These are phyloP conservation scores for Linaria vulgaris DNA, from an alignment of 257 asterid genomes.

Conservation along the genomic window DNA sequence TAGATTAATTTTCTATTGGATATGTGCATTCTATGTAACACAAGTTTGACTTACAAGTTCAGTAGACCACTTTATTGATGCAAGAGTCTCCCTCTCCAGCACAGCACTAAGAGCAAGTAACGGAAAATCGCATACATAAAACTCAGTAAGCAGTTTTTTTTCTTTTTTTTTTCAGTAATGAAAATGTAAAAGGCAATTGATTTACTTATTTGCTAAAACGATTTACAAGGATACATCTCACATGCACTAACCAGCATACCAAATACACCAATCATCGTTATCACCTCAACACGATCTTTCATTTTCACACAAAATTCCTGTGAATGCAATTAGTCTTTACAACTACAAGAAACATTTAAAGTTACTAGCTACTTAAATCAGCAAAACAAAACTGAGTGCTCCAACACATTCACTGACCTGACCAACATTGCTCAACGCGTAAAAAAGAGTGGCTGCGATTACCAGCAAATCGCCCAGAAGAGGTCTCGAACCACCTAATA, in stretches of 20 bases:
- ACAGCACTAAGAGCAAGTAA: conserved; percentile 36
- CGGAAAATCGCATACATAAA: conserved; percentile 17
- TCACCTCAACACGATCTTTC: conserved; percentile 63
- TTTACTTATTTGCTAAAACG: neutral
- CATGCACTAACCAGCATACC: conserved; percentile 66
- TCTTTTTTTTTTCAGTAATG: neutral
- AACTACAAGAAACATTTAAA: neutral
- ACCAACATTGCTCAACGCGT: conserved; percentile 67
- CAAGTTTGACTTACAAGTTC: conserved; percentile 46
- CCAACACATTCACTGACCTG: conserved; percentile 40
- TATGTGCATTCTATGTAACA: neutral
- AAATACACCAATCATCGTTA: conserved; percentile 68
- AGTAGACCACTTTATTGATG: conserved; percentile 50
- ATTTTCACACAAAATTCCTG: conserved; percentile 82
- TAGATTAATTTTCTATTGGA: neutral
- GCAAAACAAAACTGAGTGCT: no score
- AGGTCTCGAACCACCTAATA: conserved; percentile 72
- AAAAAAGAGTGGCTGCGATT: conserved; percentile 52
- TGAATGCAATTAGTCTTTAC: neutral
- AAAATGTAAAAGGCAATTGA: neutral
- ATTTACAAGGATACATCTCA: conserved; percentile 84
- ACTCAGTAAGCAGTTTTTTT: neutral
- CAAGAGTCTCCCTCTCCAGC: conserved; percentile 55
- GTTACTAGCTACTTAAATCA: neutral
- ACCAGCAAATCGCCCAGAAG: conserved; percentile 73